Evolutionary conservation across 257 asterid species (phyloP).

Genomic region (Solanum bukasovii): DNA sequence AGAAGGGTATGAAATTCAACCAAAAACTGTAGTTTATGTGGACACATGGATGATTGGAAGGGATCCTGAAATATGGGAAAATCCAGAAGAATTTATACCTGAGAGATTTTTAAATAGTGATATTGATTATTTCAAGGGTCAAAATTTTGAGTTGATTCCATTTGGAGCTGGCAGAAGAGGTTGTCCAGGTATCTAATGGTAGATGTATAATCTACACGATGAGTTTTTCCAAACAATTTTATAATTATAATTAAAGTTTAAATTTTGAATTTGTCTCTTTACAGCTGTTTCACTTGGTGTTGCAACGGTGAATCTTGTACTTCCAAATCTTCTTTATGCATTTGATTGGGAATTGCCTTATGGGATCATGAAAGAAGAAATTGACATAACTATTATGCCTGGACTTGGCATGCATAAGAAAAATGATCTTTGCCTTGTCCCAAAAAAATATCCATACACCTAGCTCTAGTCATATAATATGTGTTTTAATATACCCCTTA

Average conservation of each 20-base stretch:
- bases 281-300: background rate
- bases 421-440: background rate
- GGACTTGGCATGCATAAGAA: background rate
- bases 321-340: background rate
- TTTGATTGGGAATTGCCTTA: background rate
- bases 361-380: background rate
- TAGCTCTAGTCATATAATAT: background rate
- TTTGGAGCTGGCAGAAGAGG: background rate
- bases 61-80: background rate
- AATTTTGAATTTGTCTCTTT: background rate
- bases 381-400: background rate
- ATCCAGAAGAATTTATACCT: background rate
- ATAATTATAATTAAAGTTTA: background rate
- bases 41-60: background rate
- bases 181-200: background rate
- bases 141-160: background rate
- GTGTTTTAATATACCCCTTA: background rate
- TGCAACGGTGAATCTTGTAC: background rate
- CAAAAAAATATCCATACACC: background rate
- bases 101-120: background rate
- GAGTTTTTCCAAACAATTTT: no score
- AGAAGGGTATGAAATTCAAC: background rate
- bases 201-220: background rate
- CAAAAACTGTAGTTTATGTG: background rate
- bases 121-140: background rate